Base-by-base conservation (phyloP, 306 rosid species). In the Astragalus membranaceus region DNA sequence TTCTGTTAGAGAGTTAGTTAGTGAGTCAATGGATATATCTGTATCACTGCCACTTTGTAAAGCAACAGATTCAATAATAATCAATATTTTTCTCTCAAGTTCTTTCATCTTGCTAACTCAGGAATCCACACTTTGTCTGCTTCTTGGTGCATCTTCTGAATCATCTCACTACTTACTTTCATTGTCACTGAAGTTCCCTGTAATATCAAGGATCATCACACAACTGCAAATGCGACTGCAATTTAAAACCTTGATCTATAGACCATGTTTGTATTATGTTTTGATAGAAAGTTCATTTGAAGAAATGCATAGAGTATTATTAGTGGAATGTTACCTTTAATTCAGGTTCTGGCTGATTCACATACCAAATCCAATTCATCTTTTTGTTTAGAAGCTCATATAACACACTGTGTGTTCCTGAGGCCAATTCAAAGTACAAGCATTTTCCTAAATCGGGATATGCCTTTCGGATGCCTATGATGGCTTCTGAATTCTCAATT, bases 321-420 rank as follows among this genome's bases (percentile, higher is more conserved):
- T 66, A 16, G 78, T 43, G 35, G 2, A 9, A 47, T 33, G 44
- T 73, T 70, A 90, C 96, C 95, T 85, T 81, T 9, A 88, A 72
- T 66, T 84, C 75, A 41, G 98, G 92, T 82, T 90, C 94, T 5
- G 90, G 87, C 66, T 84, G 97, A 63, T 85, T 85, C 57, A 88
- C 80, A 72, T 87, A 88, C 92, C 96, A 93, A 82, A 93, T 55
- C 97, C 98, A 93, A 16, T 93, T 90, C 48, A 93, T 67, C 81
- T 77, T 88, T 56, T 79, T 83, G 66, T 85, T 76, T 1, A 29
- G 81, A 54, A 93, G 93, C 82, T 93, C 98, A 57, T 90, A 90
- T 32, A 90, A 42, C 41, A 73, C 92, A 35, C 41, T 47, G 80
- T 90, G 98, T 67, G 89, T 79, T 5, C 86, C 83, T 9, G 80